Base-by-base conservation (phyloP, 805 yeast species). In the Saccharomycopsis capsularis region DNA sequence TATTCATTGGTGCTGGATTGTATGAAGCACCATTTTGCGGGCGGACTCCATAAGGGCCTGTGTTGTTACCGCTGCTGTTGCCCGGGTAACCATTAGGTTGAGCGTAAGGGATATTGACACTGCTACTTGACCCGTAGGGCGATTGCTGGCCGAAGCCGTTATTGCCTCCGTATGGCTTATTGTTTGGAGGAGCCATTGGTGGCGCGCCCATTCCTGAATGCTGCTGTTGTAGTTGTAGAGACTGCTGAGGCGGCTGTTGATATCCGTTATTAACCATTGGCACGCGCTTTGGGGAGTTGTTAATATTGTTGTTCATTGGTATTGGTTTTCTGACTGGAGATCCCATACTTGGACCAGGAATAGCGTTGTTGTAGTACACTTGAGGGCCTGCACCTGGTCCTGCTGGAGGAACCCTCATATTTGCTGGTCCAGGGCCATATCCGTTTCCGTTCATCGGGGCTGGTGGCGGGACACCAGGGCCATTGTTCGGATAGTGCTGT, bases 251-350 rank as follows among this genome's bases (percentile, higher is more conserved):
- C n/a, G 24, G 24, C 29, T 6, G 19, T 15, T 21, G 25, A 15
- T 39, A 18, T 11, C 7, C 9, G 16, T 39, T 21, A 15, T 21
- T 21, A 18, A 13, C 15, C 6, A 37, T 24, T 4, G 45, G 45
- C 16, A 30, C n/a, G 18, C 35, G 40, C 11, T 40, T 19, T 7
- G 19, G 44, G 16, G 45, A 41, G 4, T 42, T 21, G 38, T 24
- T 38, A n/a, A n/a, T n/a, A n/a, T n/a, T n/a, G 29, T 47, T 47
- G 35, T 24, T 24, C 6, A 35, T 27, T 22, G 47, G 42, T 23
- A 30, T 29, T 16, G 38, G 43, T 11, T 48, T 42, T 35, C 45
- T 40, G 30, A 37, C 24, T 6, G 48, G 48, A 4, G 48, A 44
- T 18, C 40, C 30, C 23, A 16, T 27, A 21, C 34, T 44, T 24